Conservation (phyloP, 768 basidiomycete species). For the Podaxis pistillaris region DNA sequence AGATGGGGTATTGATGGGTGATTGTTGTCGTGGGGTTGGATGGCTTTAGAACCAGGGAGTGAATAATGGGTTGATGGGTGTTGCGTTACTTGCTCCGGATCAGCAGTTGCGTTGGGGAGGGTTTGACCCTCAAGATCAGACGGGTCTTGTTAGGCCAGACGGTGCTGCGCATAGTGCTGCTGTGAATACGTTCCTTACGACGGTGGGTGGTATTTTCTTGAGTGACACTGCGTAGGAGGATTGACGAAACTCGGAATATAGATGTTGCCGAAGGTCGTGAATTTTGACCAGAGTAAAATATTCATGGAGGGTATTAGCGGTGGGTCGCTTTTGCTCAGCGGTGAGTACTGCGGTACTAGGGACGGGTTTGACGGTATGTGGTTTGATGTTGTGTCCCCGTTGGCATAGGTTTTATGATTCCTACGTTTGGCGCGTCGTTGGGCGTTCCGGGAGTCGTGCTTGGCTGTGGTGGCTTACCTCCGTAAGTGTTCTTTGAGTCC, state of each 20-base stretch:
- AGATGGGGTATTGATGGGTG: not conserved
- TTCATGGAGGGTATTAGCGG: not conserved
- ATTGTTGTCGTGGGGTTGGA: not conserved
- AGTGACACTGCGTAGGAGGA: not conserved
- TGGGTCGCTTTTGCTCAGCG: not conserved
- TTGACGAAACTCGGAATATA: not conserved
- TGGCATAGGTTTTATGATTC: not conserved
- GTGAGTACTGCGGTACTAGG: not conserved
- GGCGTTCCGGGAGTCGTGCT: not conserved
- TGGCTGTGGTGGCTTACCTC: not conserved
- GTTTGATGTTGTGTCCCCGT: not conserved
- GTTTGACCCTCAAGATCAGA: not conserved
- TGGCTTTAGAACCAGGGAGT: not conserved
- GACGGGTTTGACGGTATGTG: not conserved
- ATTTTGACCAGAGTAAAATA: not conserved
- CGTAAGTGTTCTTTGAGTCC: not conserved
- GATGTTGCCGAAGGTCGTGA: not conserved
- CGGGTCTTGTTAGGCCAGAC: not conserved
- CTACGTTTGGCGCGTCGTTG: not conserved
- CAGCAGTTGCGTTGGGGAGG: not conserved
- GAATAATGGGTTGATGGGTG: conserved; percentile 3
- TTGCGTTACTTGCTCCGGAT: not conserved
- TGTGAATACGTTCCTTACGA: not conserved
- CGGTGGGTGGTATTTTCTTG: not conserved
- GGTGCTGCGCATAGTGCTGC: not conserved